Percentiles rank a stretch among this genome's conserved stretches.
phyloP scores from a whole-genome alignment of 257 asterid genomes.

The Plantago major region DNA sequence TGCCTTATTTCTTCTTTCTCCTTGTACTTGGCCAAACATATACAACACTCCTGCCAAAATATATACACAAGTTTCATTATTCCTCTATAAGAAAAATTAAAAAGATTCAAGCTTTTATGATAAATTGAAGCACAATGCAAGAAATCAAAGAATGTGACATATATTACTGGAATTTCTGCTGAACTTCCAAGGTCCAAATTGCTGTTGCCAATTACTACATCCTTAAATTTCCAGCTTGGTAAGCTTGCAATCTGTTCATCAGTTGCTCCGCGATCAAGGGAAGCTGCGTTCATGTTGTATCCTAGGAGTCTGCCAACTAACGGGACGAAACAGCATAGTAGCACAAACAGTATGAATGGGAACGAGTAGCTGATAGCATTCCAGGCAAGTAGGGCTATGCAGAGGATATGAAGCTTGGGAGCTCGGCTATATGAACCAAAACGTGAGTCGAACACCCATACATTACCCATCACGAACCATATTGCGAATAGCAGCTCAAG shows the following conservation, averaged over 20 bases:
- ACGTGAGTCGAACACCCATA: constrained; percentile 86
- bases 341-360: constrained; percentile 72
- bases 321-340: constrained; percentile 87
- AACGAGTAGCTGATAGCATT: constrained; percentile 88
- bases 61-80: neutral
- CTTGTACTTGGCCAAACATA: constrained; percentile 72
- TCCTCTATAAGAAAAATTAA: constrained; percentile 5
- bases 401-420: constrained; percentile 78
- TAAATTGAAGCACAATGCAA: neutral
- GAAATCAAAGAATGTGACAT: no score
- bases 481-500: constrained; percentile 79
- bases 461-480: constrained; percentile 97
- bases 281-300: constrained; percentile 80
- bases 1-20: constrained; percentile 85
- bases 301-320: constrained; percentile 64
- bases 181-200: constrained; percentile 31
- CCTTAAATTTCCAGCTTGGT: constrained; percentile 63
- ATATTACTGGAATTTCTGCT: constrained; percentile 41
- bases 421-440: constrained; percentile 61
- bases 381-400: constrained; percentile 78
- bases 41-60: constrained; percentile 75
- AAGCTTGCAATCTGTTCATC: constrained; percentile 67
- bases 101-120: neutral
- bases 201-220: constrained; percentile 12
- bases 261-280: constrained; percentile 68